Conservation (phyloP, 441 rosid genomes). For the Brassica balearica region DNA sequence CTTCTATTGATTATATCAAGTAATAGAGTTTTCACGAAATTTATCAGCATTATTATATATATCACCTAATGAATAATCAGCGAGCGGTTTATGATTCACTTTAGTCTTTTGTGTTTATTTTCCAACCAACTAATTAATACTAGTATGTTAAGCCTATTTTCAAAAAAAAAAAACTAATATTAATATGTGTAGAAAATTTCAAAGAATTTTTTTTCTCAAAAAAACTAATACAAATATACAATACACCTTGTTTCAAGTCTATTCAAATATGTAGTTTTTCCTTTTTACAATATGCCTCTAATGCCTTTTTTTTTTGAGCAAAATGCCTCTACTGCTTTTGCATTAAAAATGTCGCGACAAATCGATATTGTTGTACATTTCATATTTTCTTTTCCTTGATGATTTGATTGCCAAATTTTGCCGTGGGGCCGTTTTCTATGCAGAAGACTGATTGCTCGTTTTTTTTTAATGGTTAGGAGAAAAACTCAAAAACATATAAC, state of each 20-base stretch:
- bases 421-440: slow-evolving; percentile 22
- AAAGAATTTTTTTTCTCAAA: no score
- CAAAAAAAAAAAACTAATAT: no score
- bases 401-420: slow-evolving; percentile 19
- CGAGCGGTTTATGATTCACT: not conserved
- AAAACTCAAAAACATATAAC: no score
- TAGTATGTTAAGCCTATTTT: no score
- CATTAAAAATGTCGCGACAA: slow-evolving; percentile 4
- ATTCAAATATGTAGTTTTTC: not conserved
- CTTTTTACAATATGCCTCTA: not conserved
- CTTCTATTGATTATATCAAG: no score
- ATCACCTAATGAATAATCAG: not conserved
- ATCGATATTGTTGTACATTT: slow-evolving; percentile 8
- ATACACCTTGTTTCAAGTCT: not conserved
- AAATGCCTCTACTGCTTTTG: not conserved
- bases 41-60: no score
- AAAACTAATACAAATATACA: no score
- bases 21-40: no score
- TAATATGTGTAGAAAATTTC: no score
- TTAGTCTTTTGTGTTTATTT: not conserved
- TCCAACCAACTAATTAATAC: no score
- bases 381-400: not conserved
- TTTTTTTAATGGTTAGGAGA: not conserved
- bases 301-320: no score
- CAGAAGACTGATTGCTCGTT: not conserved